Base-by-base conservation (phyloP, 2,329 filamentous ascomycete genomes). In the Dactylella cylindrospora region DNA sequence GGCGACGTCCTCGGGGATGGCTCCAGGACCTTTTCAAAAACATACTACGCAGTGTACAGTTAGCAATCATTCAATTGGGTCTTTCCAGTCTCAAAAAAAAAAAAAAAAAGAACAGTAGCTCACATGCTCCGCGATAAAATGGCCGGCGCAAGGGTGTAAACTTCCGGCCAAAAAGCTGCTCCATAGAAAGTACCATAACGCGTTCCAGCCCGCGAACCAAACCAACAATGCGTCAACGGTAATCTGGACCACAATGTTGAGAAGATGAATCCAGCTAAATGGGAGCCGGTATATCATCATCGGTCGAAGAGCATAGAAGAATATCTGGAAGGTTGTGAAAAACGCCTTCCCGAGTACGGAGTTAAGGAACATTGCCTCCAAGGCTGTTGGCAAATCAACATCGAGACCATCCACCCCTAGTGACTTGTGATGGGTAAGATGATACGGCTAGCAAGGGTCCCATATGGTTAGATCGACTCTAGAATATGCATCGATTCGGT, bases 261-360 rank as follows among this genome's bases (percentile, higher is more conserved):
- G 75, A 57, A 83, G 79, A 74, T 96, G 90, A 55, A 96, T 83
- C 70, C 80, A 80, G 46, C 91, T 96, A 73, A 97, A 82, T 29
- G 91, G 88, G 3, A 97, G 80, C 69, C 83, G 82, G 80, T 95
- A 95, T 68, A 98, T 81, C 75, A 90, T 84, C 86, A 97, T 95
- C 64, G 93, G 93, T 12, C 93, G 88, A 44, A 98, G 75, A 70
- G 93, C 93, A 77, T 98, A 98, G 80, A 98, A 98, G 72, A 98
- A 81, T 74, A 98, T 96, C 76, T 98, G 93, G 77, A 96, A 98
- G 68, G 93, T 98, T 77, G 87, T 91, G 80, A 98, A 98, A 78
- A 98, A 98, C 67, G 93, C 85, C 76, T 98, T 98, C 73, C 93
- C 93, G 13, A 91, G 82, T 69, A 98, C 84, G 5, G 90, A 96